Evolutionary conservation across 2,329 filamentous ascomycete genomes (phyloP).

Genomic region (Pseudodiploospora longispora): DNA sequence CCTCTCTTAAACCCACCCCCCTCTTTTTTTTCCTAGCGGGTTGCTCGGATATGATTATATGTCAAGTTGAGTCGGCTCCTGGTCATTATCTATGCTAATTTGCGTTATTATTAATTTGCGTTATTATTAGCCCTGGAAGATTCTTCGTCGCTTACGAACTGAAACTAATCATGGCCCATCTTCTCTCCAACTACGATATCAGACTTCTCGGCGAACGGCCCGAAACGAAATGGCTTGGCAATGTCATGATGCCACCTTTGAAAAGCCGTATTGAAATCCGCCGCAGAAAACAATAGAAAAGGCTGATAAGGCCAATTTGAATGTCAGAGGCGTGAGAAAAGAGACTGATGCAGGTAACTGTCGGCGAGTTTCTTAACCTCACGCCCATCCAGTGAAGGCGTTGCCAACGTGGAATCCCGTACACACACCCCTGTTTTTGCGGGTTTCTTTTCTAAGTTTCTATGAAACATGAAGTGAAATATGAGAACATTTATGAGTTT

Average conservation of each 20-base stretch:
- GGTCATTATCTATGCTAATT: not conserved
- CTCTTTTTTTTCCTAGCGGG: too few species aligned
- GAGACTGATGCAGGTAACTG: too few species aligned
- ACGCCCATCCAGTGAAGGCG: too few species aligned
- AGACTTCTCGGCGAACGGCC: conserved; percentile 32
- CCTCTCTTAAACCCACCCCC: not conserved
- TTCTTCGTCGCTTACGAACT: conserved; percentile 50
- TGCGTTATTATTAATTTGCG: conserved; percentile 2
- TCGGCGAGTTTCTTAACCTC: too few species aligned
- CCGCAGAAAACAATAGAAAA: conserved; percentile 3
- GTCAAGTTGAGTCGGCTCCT: too few species aligned
- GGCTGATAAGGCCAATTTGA: not conserved
- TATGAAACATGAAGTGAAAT: too few species aligned
- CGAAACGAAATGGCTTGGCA: conserved; percentile 34
- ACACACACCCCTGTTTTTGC: too few species aligned
- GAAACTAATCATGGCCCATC: conserved; percentile 44
- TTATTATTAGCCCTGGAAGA: conserved; percentile 34
- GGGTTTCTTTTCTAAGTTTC: too few species aligned
- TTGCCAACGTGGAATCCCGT: too few species aligned
- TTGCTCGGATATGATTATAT: too few species aligned
- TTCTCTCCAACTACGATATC: conserved; percentile 46
- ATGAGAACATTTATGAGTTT: too few species aligned
- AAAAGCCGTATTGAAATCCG: conserved; percentile 20
- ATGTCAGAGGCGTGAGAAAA: not conserved
- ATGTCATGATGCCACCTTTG: conserved; percentile 27